Base-by-base conservation (phyloP, 495 filamentous ascomycete species). In the Hyaloscypha bicolor region DNA sequence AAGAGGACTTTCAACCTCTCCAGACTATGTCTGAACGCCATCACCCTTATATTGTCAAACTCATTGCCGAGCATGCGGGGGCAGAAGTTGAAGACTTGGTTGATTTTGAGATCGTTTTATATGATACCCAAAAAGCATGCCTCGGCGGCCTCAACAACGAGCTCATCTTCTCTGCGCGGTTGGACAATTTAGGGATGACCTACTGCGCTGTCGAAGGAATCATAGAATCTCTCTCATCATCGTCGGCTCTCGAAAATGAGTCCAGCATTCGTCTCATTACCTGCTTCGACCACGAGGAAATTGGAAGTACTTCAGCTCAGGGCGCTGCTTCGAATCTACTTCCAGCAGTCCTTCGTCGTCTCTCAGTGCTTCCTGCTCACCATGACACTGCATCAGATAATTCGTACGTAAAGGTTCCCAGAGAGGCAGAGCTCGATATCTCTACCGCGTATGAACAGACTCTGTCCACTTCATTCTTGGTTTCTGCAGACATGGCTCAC, bases 401-500 rank as follows among this genome's bases (percentile, higher is more conserved):
- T 33, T 85, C 84, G 2, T 86, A 86, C 73, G 78, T 82, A 57
- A 79, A 81, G 30, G 78, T 84, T 64, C 77, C 79, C 72, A 81
- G 76, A 61, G 78, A 88, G 22, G 76, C 77, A 14, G 78, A 82
- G 8, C 69, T 78, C 14, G 86, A 90, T 64, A 75, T 82, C 16
- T 74, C 86, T 9, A 97, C 94, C 12, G 93, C 94, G 37, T 97
- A 94, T 73, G 95, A 98, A 78, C 93, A 98, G 80, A 94, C 92
- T 16, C 86, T 97, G 56, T 84, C 91, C 30, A 91, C 89, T n/a
- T 97, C 92, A 2, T 97, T 99, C 82, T 86, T 99, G 51, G 83
- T 98, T 68, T 97, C 94, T 9, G 96, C 96, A 48, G 95, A 99
- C 76, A 97, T 98, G 94, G 93, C 96, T 4, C 95, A 99, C 79